Evolutionary conservation across 345 rosid species (phyloP).

Genomic region (Eucalyptus marginata): DNA sequence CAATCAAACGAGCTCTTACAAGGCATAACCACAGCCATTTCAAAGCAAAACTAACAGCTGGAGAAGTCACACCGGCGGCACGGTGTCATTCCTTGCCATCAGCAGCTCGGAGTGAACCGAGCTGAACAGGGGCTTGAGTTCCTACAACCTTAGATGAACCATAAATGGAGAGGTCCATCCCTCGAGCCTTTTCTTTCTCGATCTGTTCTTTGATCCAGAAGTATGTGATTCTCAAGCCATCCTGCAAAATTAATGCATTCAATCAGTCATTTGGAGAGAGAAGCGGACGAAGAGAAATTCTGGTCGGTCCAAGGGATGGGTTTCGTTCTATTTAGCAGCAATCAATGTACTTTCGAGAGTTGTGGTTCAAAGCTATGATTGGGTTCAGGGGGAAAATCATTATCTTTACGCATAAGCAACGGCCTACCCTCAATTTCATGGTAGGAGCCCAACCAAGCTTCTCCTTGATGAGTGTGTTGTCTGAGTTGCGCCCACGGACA

Average conservation of each 20-base stretch:
- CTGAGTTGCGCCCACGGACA: conserved; percentile 97
- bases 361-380: background rate
- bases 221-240: conserved; percentile 87
- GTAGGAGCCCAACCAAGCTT: conserved; percentile 99
- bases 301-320: background rate
- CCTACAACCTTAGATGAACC: conserved; percentile 97
- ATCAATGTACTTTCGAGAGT: background rate
- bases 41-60: background rate
- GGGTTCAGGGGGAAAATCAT: background rate
- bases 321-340: background rate
- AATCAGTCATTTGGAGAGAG: background rate
- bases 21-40: background rate
- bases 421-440: conserved; percentile 80
- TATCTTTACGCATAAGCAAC: background rate
- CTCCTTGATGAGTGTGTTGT: conserved; percentile 90
- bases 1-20: background rate
- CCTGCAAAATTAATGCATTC: conserved; percentile 18
- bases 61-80: background rate
- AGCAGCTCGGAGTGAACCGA: conserved; percentile 88
- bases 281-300: background rate
- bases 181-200: conserved; percentile 84
- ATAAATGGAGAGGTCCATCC: conserved; percentile 60
- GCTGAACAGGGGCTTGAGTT: conserved; percentile 94
- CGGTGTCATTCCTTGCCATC: conserved; percentile 59
- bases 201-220: conserved; percentile 96